Conservation (phyloP, 2,329 filamentous ascomycete species). For the Fusarium ambrosium region DNA sequence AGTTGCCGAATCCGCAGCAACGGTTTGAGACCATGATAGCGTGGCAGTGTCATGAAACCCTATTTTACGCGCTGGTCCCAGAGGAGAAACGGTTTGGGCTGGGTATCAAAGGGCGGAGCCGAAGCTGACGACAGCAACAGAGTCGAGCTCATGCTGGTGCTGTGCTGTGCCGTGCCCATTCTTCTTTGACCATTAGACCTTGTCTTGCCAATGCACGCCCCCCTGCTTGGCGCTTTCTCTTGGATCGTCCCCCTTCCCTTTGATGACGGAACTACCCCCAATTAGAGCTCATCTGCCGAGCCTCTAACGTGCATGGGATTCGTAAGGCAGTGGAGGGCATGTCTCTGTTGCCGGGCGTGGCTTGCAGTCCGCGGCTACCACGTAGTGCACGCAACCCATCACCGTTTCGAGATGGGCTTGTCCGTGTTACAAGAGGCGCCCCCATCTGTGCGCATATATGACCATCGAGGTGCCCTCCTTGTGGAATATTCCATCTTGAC, state of each 20-base stretch:
- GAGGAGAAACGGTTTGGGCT: conserved; percentile 6
- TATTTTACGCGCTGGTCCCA: conserved; percentile 10
- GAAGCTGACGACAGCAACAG: conserved; percentile 23
- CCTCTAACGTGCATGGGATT: conserved; percentile 19
- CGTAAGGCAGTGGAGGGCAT: conserved; percentile 9
- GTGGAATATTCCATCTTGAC: conserved; percentile 17
- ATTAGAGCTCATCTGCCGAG: conserved; percentile 30
- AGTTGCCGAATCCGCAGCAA: not conserved
- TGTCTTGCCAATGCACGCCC: not conserved
- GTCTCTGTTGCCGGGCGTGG: conserved; percentile 19
- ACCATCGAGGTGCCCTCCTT: conserved; percentile 14
- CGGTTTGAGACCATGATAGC: conserved; percentile 18
- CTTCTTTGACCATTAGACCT: not conserved
- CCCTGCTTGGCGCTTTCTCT: conserved; percentile 8
- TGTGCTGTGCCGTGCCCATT: not conserved
- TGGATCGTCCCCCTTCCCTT: conserved; percentile 6
- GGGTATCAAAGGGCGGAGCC: conserved; percentile 26
- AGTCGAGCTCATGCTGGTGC: not conserved
- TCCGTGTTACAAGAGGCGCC: conserved; percentile 14
- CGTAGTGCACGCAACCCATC: conserved; percentile 13
- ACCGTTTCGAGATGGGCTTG: conserved; percentile 25
- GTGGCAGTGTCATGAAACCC: conserved; percentile 39
- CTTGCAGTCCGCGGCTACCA: conserved; percentile 24
- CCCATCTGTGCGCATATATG: conserved; percentile 37
- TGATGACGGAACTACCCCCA: conserved; percentile 26